Evolutionary conservation across 441 rosid genomes (phyloP).

Genomic region (Daphne laureola): DNA sequence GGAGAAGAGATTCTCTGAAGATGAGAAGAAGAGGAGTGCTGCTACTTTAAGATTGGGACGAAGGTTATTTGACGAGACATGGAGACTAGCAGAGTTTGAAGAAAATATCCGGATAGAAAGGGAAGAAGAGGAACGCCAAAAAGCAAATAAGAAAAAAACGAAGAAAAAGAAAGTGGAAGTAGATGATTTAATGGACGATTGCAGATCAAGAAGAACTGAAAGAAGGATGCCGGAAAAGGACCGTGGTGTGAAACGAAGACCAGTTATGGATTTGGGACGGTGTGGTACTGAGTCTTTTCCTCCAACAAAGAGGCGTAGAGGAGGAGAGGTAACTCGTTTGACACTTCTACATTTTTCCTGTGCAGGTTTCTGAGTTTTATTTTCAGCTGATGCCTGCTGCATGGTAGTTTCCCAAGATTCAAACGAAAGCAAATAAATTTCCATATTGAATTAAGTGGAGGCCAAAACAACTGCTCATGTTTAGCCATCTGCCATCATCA

Average conservation of each 20-base stretch:
- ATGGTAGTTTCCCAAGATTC: too few relatives aligned
- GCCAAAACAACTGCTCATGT: too few relatives aligned
- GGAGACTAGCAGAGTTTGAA: conserved; percentile 58
- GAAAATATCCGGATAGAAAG: conserved; percentile 68
- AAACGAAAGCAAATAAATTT: too few relatives aligned
- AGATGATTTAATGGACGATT: conserved; percentile 58
- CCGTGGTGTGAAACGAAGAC: conserved; percentile 50
- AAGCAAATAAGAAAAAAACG: conserved; percentile 77
- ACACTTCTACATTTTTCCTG: conserved; percentile 7
- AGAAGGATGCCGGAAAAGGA: conserved; percentile 65
- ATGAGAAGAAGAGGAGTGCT: conserved; percentile 52
- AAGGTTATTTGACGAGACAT: conserved; percentile 32
- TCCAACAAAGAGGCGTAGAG: conserved; percentile 84
- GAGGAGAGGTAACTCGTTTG: conserved; percentile 69
- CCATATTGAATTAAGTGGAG: too few relatives aligned
- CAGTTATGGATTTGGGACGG: conserved; percentile 40
- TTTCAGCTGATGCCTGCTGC: conserved; percentile 3
- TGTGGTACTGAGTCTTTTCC: conserved; percentile 48
- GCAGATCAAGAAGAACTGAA: conserved; percentile 50
- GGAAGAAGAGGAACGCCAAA: conserved; percentile 79
- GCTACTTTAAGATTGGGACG: conserved; percentile 45
- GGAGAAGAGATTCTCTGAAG: conserved; percentile 76
- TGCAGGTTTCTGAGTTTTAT: background rate
- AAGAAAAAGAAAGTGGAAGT: conserved; percentile 56
- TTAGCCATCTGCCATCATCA: too few relatives aligned